A percentile compares a stretch with the other conserved stretches of the same genome.
phyloP scores from a whole-genome alignment of 1,284 basidiomycete genomes.

The Gymnopus androsaceus region DNA sequence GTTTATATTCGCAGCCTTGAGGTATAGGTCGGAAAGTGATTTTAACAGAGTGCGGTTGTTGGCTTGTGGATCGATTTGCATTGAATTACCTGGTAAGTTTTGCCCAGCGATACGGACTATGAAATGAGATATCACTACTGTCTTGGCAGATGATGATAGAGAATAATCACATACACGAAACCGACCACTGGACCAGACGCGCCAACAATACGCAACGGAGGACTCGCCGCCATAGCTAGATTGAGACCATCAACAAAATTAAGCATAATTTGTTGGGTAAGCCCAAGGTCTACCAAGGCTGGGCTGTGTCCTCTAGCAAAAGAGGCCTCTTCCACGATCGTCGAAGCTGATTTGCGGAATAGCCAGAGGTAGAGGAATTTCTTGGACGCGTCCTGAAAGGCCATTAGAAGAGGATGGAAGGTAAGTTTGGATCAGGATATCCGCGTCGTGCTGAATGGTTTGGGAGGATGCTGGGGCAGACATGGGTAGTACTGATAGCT shows the following conservation, averaged over 20 bases:
- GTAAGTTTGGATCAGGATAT: conserved; percentile 7
- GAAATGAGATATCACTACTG: not conserved
- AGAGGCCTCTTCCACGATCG: conserved; percentile 18
- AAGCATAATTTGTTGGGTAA: conserved; percentile 22
- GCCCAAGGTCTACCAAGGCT: conserved; percentile 15
- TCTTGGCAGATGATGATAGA: not conserved
- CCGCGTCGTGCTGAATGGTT: conserved; percentile 1
- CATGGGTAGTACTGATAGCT: no score
- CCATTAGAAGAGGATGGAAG: not conserved
- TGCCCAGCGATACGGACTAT: conserved; percentile 26
- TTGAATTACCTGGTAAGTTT: conserved; percentile 21
- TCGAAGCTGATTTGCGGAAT: conserved; percentile 18
- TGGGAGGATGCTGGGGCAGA: not conserved
- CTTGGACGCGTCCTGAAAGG: not conserved
- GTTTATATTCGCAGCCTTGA: conserved; percentile 27
- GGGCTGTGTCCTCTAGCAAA: conserved; percentile 23
- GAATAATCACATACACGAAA: conserved; percentile 21
- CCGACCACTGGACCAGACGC: conserved; percentile 22
- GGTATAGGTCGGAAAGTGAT: conserved; percentile 31
- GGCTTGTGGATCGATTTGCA: conserved; percentile 22
- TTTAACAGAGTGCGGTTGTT: conserved; percentile 27
- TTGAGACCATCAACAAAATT: conserved; percentile 27
- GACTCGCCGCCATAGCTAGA: conserved; percentile 24
- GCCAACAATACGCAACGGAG: conserved; percentile 23
- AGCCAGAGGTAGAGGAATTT: conserved; percentile 19